A percentile compares a stretch with the other conserved stretches of the same genome.
Conservation (phyloP, 441 rosid genomes). For the Jatropha multifida region DNA sequence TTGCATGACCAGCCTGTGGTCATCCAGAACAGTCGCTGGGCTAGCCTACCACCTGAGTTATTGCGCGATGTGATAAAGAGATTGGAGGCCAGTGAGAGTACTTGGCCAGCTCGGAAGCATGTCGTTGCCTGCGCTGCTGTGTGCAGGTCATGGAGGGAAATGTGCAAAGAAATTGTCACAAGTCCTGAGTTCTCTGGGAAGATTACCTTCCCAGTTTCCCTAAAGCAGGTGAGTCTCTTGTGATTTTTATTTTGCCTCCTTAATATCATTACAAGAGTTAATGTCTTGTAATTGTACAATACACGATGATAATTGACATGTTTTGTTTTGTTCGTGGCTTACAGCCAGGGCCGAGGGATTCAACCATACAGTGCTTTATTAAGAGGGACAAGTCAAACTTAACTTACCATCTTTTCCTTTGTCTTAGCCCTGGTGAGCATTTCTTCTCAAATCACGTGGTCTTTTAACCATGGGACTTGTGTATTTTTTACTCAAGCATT, state of each 20-base stretch:
- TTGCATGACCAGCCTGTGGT: slow-evolving; percentile 57
- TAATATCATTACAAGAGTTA: neutral
- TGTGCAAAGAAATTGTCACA: slow-evolving; percentile 90
- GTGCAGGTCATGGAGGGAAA: slow-evolving; percentile 92
- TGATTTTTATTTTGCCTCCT: slow-evolving; percentile 3
- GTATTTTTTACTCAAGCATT: neutral
- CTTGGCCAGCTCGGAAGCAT: slow-evolving; percentile 87
- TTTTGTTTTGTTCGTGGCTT: slow-evolving; percentile 22
- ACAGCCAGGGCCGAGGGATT: slow-evolving; percentile 90
- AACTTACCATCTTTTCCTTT: slow-evolving; percentile 90
- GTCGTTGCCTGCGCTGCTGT: slow-evolving; percentile 96
- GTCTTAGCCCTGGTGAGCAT: slow-evolving; percentile 86
- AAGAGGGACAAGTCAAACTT: slow-evolving; percentile 88
- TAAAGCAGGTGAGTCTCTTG: slow-evolving; percentile 70
- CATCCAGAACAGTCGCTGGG: slow-evolving; percentile 81
- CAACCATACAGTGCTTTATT: slow-evolving; percentile 87
- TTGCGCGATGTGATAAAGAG: slow-evolving; percentile 86
- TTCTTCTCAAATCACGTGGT: neutral
- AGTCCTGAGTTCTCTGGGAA: slow-evolving; percentile 82
- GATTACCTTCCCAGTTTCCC: slow-evolving; percentile 94
- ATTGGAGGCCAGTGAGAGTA: slow-evolving; percentile 87
- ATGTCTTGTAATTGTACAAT: neutral
- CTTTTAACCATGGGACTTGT: neutral
- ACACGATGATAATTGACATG: slow-evolving; percentile 3
- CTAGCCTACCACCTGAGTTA: slow-evolving; percentile 90